Evolutionary conservation across 176 grass and related monocot species (phyloP).

Genomic region (Canna indica): DNA sequence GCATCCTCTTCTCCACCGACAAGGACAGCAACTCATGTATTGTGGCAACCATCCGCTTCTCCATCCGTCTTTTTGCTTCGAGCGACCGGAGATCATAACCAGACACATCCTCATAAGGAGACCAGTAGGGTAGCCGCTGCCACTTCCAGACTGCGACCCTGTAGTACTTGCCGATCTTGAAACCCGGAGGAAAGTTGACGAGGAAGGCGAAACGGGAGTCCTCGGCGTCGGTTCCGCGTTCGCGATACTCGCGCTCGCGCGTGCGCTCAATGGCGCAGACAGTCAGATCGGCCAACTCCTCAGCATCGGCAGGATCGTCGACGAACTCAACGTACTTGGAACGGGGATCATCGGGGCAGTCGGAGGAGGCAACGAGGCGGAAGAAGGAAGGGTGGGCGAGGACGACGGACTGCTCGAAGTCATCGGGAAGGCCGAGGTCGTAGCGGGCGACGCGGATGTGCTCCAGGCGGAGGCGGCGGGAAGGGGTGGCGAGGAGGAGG

Average conservation of each 20-base stretch:
- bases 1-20: constrained; percentile 62
- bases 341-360: constrained; percentile 12
- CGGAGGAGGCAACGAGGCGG: constrained; percentile 40
- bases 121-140: constrained; percentile 81
- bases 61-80: constrained; percentile 65
- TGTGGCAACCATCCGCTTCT: constrained; percentile 63
- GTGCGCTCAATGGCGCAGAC: constrained; percentile 48
- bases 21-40: constrained; percentile 68
- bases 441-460: constrained; percentile 60
- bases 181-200: constrained; percentile 68
- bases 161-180: constrained; percentile 94
- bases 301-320: constrained; percentile 23
- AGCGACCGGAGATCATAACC: constrained; percentile 76
- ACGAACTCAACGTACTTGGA: constrained; percentile 61
- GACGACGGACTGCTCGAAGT: constrained; percentile 69
- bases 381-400: constrained; percentile 49
- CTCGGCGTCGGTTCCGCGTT: constrained; percentile 42
- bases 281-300: constrained; percentile 33
- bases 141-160: constrained; percentile 84
- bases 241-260: constrained; percentile 63
- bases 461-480: constrained; percentile 56
- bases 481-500: constrained; percentile 51
- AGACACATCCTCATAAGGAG: constrained; percentile 70
- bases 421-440: constrained; percentile 64
- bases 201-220: constrained; percentile 81